Evolutionary conservation across 768 basidiomycete species (phyloP).

Genomic region (Hypholoma fasciculare): DNA sequence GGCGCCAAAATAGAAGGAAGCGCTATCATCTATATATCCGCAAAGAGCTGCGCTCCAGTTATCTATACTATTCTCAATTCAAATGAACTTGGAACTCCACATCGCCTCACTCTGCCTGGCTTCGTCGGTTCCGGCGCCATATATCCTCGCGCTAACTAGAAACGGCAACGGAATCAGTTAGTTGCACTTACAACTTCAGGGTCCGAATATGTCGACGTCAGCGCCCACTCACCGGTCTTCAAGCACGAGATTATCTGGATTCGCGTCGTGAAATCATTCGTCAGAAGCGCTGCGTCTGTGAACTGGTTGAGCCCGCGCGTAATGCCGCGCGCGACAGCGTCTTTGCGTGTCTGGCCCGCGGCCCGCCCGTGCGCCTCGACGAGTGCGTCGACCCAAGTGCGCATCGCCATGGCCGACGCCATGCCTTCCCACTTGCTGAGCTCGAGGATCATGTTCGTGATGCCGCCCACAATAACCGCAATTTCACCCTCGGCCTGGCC

Average conservation of each 20-base stretch:
- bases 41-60: too few relatives aligned
- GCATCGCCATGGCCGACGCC: slow-evolving; percentile 56
- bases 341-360: slow-evolving; percentile 33
- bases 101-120: slow-evolving; percentile 50
- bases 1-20: slow-evolving; percentile 1
- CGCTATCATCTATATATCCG: neutral
- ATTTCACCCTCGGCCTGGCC: slow-evolving; percentile 49
- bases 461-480: slow-evolving; percentile 48
- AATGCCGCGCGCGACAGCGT: slow-evolving; percentile 46
- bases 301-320: slow-evolving; percentile 51
- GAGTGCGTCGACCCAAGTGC: slow-evolving; percentile 53
- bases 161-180: slow-evolving; percentile 11
- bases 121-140: slow-evolving; percentile 47
- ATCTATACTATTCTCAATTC: slow-evolving; percentile 6
- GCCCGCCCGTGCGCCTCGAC: slow-evolving; percentile 39
- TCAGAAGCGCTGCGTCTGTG: slow-evolving; percentile 50
- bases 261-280: slow-evolving; percentile 52
- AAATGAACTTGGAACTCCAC: slow-evolving; percentile 55
- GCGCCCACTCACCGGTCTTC: slow-evolving; percentile 40
- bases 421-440: slow-evolving; percentile 58
- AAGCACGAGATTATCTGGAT: slow-evolving; percentile 55
- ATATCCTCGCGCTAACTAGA: slow-evolving; percentile 48
- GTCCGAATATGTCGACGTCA: neutral
- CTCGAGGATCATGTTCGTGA: slow-evolving; percentile 55
- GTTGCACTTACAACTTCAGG: neutral